phyloP scores from a whole-genome alignment of 495 filamentous ascomycete species.

The Aspergillus ellipticus region DNA sequence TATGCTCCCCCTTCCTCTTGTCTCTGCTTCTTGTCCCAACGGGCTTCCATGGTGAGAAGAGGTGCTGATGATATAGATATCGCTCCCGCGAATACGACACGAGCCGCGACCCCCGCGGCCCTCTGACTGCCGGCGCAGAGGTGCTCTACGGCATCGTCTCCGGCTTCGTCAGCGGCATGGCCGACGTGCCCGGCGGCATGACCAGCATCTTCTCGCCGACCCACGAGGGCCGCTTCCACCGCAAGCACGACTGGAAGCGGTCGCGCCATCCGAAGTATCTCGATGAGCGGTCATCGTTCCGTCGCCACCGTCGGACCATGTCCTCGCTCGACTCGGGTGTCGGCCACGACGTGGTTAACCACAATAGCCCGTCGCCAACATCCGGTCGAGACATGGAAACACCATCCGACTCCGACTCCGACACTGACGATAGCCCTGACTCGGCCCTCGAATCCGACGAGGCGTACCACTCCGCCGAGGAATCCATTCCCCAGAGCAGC shows the following conservation, averaged over 20 bases:
- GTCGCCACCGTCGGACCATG: not conserved
- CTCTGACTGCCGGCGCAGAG: slow-evolving; percentile 66
- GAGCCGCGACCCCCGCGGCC: slow-evolving; percentile 67
- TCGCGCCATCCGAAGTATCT: not conserved
- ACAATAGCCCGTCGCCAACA: not conserved
- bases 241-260: slow-evolving; percentile 1
- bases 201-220: slow-evolving; percentile 42
- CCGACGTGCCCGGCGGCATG: slow-evolving; percentile 75
- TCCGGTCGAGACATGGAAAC: not conserved
- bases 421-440: not conserved
- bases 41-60: too few species aligned
- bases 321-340: slow-evolving; percentile 1
- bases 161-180: slow-evolving; percentile 74
- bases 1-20: slow-evolving; percentile 31
- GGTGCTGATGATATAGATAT: too few species aligned
- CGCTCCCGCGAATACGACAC: slow-evolving; percentile 67
- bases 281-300: not conserved
- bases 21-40: too few species aligned
- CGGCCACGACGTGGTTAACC: not conserved
- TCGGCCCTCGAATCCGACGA: not conserved
- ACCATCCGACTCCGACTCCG: not conserved
- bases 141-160: slow-evolving; percentile 72
- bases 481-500: not conserved
- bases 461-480: not conserved
- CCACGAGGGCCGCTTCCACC: slow-evolving; percentile 11